Percentiles rank a stretch among this genome's conserved stretches.
Evolutionary conservation across 306 rosid species (phyloP).

Genomic region (Phaseolus lunatus): DNA sequence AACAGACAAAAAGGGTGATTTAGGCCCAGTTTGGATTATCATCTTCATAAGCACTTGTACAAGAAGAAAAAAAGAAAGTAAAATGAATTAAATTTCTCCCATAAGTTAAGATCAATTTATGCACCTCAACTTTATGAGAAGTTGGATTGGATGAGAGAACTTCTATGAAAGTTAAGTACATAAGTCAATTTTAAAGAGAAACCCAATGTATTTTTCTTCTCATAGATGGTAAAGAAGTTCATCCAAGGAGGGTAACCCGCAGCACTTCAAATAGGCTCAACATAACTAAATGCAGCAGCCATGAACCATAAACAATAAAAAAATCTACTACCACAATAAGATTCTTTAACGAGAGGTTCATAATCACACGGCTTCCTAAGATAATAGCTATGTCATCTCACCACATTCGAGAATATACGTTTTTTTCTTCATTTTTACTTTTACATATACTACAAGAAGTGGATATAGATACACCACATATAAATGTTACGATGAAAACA

Average conservation of each 20-base stretch:
- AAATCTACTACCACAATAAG: not conserved
- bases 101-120: too few relatives aligned
- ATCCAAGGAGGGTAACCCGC: too few relatives aligned
- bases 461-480: not conserved
- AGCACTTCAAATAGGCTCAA: conserved; percentile 21
- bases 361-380: not conserved
- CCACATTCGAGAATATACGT: not conserved
- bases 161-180: not conserved
- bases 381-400: not conserved
- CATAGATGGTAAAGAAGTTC: not conserved
- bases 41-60: not conserved
- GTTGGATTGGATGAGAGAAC: not conserved
- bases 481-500: conserved; percentile 26
- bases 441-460: not conserved
- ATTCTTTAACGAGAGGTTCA: conserved; percentile 20
- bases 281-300: conserved; percentile 1
- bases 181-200: not conserved
- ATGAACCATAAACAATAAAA: not conserved
- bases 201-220: not conserved
- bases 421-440: not conserved
- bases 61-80: not conserved
- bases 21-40: not conserved
- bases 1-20: not conserved
- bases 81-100: not conserved
- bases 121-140: not conserved